These are phyloP conservation scores for Pyrenula massariospora DNA, from an alignment of 495 filamentous ascomycete genomes.

Conservation along the genomic window DNA sequence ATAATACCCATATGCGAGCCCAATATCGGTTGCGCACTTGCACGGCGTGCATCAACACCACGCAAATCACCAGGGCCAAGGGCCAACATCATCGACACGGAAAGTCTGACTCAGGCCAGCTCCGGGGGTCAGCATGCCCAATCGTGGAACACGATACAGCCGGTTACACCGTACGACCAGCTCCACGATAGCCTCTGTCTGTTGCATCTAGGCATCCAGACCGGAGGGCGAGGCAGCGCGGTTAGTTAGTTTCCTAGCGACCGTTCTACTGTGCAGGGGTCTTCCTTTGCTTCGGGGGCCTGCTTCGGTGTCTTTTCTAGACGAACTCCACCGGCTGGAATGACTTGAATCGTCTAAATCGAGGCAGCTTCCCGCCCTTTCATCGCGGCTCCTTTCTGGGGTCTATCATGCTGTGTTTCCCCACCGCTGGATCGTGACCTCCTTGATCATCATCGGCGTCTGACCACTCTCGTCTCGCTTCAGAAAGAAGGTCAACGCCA, in stretches of 20 bases:
- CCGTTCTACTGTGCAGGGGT: slow-evolving; percentile 1
- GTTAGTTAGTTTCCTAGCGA: not conserved
- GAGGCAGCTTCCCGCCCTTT: not conserved
- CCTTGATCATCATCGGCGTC: not conserved
- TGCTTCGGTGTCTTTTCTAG: not conserved
- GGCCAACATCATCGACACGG: not conserved
- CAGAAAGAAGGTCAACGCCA: not conserved
- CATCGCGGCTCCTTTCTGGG: too few relatives aligned
- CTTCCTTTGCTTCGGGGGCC: slow-evolving; percentile 1
- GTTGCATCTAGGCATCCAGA: not conserved
- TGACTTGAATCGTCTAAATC: not conserved
- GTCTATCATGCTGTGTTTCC: not conserved
- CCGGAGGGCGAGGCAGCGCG: not conserved
- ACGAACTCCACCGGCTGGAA: not conserved
- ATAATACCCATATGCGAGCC: not conserved
- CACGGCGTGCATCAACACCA: not conserved
- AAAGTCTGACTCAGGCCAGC: not conserved
- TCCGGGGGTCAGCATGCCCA: not conserved
- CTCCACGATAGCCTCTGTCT: too few relatives aligned
- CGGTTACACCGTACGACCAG: not conserved
- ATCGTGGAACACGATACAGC: not conserved
- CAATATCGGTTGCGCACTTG: not conserved
- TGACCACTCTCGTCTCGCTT: not conserved
- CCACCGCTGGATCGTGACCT: not conserved
- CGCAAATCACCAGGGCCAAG: not conserved